Evolutionary conservation across 2,329 filamentous ascomycete genomes (phyloP), one percentile per base, ranked within the genome.

Genomic region (Lachnellula cervina): DNA sequence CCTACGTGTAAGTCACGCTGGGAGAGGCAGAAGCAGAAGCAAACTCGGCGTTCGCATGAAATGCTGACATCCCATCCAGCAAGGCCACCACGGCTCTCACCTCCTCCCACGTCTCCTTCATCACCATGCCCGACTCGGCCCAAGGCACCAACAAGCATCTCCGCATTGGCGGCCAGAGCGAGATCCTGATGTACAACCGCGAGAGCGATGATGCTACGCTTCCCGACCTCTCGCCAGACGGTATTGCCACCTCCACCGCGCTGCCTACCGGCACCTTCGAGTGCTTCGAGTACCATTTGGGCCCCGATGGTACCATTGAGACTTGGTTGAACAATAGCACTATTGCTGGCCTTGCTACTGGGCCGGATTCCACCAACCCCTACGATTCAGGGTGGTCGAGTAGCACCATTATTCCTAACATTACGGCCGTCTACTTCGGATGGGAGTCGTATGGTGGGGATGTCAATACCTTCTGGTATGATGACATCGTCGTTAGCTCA

Each of bases 181-280:
- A 77, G 60, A 84, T 85, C 65, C 69, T 84, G 35, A 84, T 84
- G 81, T 84, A 80, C 74, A 84, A 84, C 74, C 80, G 80, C 67
- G 81, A 85, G 64, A 76, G 76, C 16, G 81, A 84, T 67, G 81
- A 85, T 58, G 81, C 81, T 0, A 84, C 82, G 0, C 77, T 85
- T 0, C 82, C 81, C 0, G 80, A 84, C 54, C 77, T 84, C 19
- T 83, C 79, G 0, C 81, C 82, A 0, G 73, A 82, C 25, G 81
- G 82, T 13, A 81, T 83, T 51, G 79, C 80, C 0, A 68, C 79
- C 0, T 84, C 80, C 3, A 71, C 68, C 1, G 71, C 76, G 2
- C 75, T 84, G 34, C 74, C 80, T 0, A 73, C 79, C 2, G 75
- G 74, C 56, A 55, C 58, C 2, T 84, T 80, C 79, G 71, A 81